These are phyloP conservation scores for Dorcoceras hygrometricum DNA, from an alignment of 257 asterid species.

Conservation along the genomic window DNA sequence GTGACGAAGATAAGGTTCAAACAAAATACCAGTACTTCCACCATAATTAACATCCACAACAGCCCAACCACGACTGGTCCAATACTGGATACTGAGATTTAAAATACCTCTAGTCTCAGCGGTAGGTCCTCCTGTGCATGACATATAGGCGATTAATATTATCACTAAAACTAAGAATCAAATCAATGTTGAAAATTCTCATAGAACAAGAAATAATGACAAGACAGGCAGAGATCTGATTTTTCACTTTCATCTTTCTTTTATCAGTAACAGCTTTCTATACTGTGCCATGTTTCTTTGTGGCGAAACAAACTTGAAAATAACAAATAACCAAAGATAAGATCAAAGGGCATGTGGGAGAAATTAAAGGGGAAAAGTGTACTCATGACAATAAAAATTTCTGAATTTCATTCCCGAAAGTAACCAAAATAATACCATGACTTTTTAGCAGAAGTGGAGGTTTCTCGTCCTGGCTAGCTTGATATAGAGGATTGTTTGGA, in stretches of 20 bases:
- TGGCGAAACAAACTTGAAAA: too few species aligned
- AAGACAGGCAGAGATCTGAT: neutral
- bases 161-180: neutral
- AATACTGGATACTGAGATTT: slow-evolving; percentile 75
- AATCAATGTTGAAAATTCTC: slow-evolving; percentile 6
- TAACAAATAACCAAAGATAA: neutral
- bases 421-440: slow-evolving; percentile 53
- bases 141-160: slow-evolving; percentile 14
- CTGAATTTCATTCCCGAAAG: slow-evolving; percentile 14
- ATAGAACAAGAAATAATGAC: neutral
- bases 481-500: slow-evolving; percentile 75
- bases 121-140: slow-evolving; percentile 83
- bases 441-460: slow-evolving; percentile 92
- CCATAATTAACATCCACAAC: slow-evolving; percentile 97
- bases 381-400: neutral
- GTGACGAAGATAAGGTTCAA: neutral
- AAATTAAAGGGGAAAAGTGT: slow-evolving; percentile 14
- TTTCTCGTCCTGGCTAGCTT: slow-evolving; percentile 64
- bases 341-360: slow-evolving; percentile 10
- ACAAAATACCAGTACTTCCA: slow-evolving; percentile 81
- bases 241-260: too few species aligned
- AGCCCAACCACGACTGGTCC: slow-evolving; percentile 99
- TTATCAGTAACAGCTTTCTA: too few species aligned
- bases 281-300: too few species aligned
- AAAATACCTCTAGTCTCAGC: slow-evolving; percentile 85